Evolutionary conservation across 306 rosid species (phyloP), one percentile per base, ranked within the genome.

Genomic region (Gynostemma pentaphyllum): DNA sequence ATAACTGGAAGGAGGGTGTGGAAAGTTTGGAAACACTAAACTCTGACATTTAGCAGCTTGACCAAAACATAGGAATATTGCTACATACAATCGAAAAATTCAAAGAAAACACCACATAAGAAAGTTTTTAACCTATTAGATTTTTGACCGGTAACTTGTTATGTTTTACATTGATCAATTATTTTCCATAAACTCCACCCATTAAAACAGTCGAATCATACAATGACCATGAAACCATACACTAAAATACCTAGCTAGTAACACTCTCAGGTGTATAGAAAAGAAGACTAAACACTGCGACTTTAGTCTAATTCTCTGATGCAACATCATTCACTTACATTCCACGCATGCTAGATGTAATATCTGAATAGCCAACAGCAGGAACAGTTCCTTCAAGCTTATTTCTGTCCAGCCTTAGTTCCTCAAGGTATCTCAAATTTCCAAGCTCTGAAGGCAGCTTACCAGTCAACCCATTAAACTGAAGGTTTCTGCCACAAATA

Each of bases 341-440:
- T 69, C 79, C 80, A 70, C 29, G 78, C 63, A 32, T 64, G 54
- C 62, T 75, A 67, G 87, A 44, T 23, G 80, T 62, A 27, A 57
- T 44, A 45, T 44, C 71, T 29, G 74, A 71, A 74, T 68, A 62
- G 61, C 72, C 57, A 39, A 75, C 75, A 47, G 82, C 90, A 67
- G 90, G 94, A 85, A 92, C 36, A 48, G 81, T 55, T 78, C 99
- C 99, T 76, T 79, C 95, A 55, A 92, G 80, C 80, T 71, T 88
- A 78, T 88, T 92, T 79, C 99, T 82, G 76, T 86, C 96, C 70
- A 92, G 63, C 73, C 77, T 57, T 73, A 92, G 85, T 68, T 86
- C 95, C 78, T 82, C 64, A 69, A 92, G 95, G 78, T 68, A 47
- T 68, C 44, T 77, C 90, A 92, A 82, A 46, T 81, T 82, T 42